These are phyloP conservation scores for Allium cepa DNA, from an alignment of 106 monocot genomes.

Conservation along the genomic window DNA sequence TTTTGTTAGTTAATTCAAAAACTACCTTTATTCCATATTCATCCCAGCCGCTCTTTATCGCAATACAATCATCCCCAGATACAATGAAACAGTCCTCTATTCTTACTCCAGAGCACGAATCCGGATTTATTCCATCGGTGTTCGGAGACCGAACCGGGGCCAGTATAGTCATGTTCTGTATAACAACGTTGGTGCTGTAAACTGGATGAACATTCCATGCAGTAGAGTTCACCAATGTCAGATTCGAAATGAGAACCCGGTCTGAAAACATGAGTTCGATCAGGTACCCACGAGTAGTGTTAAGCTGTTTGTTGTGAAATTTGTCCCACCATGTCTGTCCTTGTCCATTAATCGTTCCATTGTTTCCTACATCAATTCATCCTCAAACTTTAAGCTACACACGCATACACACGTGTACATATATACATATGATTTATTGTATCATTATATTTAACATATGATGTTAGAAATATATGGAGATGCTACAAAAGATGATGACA, in stretches of 20 bases:
- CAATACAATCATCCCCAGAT: slow-evolving; percentile 87
- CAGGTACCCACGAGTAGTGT: slow-evolving; percentile 62
- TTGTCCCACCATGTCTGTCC: slow-evolving; percentile 65
- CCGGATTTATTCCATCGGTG: slow-evolving; percentile 40
- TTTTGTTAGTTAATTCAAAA: no score
- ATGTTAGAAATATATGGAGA: no score
- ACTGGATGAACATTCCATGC: slow-evolving; percentile 82
- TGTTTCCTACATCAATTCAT: slow-evolving; percentile 29
- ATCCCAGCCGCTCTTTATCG: slow-evolving; percentile 95
- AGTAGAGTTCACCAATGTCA: slow-evolving; percentile 53
- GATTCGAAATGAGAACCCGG: slow-evolving; percentile 48
- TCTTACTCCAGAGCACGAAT: slow-evolving; percentile 70
- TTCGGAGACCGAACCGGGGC: slow-evolving; percentile 49
- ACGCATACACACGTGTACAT: no score
- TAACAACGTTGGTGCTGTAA: slow-evolving; percentile 70
- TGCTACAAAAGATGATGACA: no score
- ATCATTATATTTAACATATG: no score
- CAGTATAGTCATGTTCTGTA: slow-evolving; percentile 59
- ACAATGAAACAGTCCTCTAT: slow-evolving; percentile 85
- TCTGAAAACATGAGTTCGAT: slow-evolving; percentile 57
- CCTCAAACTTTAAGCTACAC: no score
- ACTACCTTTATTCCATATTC: slow-evolving; percentile 62
- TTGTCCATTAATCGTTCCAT: slow-evolving; percentile 55
- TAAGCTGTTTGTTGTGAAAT: slow-evolving; percentile 38
- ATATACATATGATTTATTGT: no score